These are phyloP conservation scores for Salvia sclarea DNA, from an alignment of 305 asterid genomes.

Conservation along the genomic window DNA sequence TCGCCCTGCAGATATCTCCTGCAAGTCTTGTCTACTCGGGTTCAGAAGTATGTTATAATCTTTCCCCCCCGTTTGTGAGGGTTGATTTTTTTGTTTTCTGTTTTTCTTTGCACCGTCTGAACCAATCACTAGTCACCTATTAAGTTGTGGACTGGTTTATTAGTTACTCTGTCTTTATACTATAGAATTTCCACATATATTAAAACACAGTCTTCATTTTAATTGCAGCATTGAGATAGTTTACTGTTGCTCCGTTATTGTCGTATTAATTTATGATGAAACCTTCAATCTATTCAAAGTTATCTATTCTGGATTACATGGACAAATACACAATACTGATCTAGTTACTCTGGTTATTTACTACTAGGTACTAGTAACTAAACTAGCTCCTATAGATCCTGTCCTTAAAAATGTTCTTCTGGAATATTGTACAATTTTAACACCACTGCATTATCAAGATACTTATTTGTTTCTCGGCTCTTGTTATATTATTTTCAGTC, in stretches of 20 bases:
- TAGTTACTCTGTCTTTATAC: not conserved
- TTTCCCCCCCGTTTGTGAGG: not conserved
- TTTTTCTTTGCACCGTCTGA: not conserved
- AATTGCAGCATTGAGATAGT: conserved; percentile 17
- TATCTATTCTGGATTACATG: not conserved
- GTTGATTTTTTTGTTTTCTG: conserved; percentile 9
- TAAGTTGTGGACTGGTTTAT: not conserved
- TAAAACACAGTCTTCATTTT: conserved; percentile 5
- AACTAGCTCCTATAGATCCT: conserved; percentile 3
- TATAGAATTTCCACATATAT: conserved; percentile 3
- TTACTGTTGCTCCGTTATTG: not conserved
- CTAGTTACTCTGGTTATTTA: not conserved
- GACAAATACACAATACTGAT: not conserved
- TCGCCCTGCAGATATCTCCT: conserved; percentile 85
- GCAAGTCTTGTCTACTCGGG: conserved; percentile 83
- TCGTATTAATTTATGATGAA: not conserved
- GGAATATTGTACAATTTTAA: not conserved
- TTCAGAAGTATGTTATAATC: conserved; percentile 54
- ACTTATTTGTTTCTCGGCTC: not conserved
- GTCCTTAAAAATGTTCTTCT: conserved; percentile 1
- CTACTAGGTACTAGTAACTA: not conserved
- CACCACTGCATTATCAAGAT: not conserved
- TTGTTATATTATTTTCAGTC: conserved; percentile 49
- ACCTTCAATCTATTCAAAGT: not conserved
- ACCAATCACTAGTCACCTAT: not conserved